Evolutionary conservation across 495 filamentous ascomycete genomes (phyloP).

Genomic region (Chaetomidium leptoderma): DNA sequence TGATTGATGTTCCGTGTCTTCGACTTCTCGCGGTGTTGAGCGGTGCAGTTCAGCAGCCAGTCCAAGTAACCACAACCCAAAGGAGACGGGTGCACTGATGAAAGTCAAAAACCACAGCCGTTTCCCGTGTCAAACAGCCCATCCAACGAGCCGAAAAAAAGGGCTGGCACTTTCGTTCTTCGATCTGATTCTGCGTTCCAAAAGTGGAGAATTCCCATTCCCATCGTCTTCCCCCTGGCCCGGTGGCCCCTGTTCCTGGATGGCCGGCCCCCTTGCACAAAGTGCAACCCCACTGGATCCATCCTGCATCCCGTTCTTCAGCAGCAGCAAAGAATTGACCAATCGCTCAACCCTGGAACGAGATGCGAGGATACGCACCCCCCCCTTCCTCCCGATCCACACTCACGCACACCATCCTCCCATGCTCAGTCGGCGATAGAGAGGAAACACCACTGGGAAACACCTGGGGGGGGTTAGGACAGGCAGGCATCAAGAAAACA

Average conservation of each 20-base stretch:
- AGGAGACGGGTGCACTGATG: no score
- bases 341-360: not conserved
- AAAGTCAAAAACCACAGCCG: no score
- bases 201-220: constrained; percentile 9
- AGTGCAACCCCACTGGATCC: constrained; percentile 6
- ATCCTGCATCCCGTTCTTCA: not conserved
- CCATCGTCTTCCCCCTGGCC: not conserved
- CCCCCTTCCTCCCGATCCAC: not conserved
- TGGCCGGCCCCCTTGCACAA: not conserved
- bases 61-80: not conserved
- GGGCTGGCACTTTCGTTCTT: not conserved
- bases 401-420: not conserved
- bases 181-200: constrained; percentile 8
- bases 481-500: not conserved
- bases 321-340: not conserved
- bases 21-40: not conserved
- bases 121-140: no score
- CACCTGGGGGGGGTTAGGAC: no score
- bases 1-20: not conserved
- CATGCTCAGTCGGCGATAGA: no score
- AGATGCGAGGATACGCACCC: not conserved
- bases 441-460: no score
- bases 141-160: not conserved
- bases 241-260: not conserved
- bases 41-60: not conserved